Conservation (phyloP, 495 filamentous ascomycete species). For the Letharia columbiana region DNA sequence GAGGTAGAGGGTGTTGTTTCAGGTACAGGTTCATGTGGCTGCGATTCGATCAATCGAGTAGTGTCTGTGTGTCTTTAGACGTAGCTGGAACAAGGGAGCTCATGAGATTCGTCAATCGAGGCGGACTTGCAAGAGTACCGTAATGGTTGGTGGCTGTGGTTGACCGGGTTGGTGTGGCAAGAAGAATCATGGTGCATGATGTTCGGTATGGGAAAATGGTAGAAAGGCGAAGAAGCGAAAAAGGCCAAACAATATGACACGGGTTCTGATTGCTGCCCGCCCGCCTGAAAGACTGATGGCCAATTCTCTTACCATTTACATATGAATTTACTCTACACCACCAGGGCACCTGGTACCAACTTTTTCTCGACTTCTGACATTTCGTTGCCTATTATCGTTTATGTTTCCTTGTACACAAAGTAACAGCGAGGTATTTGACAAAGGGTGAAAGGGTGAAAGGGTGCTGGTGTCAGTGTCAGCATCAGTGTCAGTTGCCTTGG, state of each 20-base stretch:
- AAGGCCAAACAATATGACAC: neutral
- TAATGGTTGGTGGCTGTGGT: neutral
- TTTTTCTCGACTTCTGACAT: no score
- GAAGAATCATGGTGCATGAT: neutral
- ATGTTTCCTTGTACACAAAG: no score
- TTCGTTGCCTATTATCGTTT: no score
- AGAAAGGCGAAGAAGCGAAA: neutral
- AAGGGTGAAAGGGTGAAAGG: no score
- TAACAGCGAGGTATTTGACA: no score
- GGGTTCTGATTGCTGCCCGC: neutral
- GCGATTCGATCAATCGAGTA: neutral
- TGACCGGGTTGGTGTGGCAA: neutral
- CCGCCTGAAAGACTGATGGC: neutral
- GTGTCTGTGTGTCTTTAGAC: neutral
- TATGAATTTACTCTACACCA: neutral
- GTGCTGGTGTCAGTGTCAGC: no score
- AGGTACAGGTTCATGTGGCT: neutral
- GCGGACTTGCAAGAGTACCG: neutral
- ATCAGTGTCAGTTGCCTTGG: no score
- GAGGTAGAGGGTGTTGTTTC: constrained; percentile 26
- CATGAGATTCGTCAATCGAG: neutral
- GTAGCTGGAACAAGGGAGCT: neutral
- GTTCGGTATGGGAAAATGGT: neutral
- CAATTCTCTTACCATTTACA: neutral
- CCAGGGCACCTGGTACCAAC: neutral